phyloP scores from a whole-genome alignment of 805 yeast species.

The Kodamaea neixiangensis region DNA sequence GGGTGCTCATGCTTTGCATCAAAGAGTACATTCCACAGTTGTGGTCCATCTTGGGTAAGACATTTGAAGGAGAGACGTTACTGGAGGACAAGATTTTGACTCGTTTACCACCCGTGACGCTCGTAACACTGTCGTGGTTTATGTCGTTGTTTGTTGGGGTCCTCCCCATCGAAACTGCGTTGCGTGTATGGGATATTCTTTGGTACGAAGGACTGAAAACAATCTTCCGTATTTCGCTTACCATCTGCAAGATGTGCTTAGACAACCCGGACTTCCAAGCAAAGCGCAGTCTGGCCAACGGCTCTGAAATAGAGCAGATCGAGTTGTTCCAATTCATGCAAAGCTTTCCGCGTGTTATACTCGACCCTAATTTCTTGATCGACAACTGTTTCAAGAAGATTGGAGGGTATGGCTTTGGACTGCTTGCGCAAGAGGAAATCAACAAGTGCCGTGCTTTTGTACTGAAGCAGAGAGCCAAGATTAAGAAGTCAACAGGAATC shows the following conservation, averaged over 20 bases:
- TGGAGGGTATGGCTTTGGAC: conserved; percentile 64
- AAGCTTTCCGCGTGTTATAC: conserved; percentile 68
- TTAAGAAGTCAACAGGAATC: conserved; percentile 30
- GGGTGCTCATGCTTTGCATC: conserved; percentile 84
- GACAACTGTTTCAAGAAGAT: conserved; percentile 75
- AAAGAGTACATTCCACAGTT: conserved; percentile 80
- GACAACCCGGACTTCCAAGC: conserved; percentile 60
- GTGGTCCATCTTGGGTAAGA: conserved; percentile 57
- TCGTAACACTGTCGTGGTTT: conserved; percentile 97
- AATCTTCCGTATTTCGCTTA: conserved; percentile 77
- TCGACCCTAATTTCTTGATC: conserved; percentile 70
- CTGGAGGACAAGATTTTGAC: conserved; percentile 57
- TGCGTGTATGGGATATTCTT: conserved; percentile 92
- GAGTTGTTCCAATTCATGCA: conserved; percentile 81
- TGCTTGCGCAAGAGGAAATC: conserved; percentile 80
- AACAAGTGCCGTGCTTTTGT: conserved; percentile 78
- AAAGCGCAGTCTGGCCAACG: conserved; percentile 17
- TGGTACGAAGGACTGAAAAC: conserved; percentile 91
- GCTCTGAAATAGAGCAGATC: conserved; percentile 41
- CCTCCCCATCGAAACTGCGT: conserved; percentile 82
- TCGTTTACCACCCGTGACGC: conserved; percentile 84
- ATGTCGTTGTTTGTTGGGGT: conserved; percentile 95
- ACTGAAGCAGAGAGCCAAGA: conserved; percentile 53
- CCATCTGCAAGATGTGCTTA: conserved; percentile 68
- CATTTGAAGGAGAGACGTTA: conserved; percentile 40